Evolutionary conservation across 2,329 filamentous ascomycete species (phyloP), one percentile per base, ranked within the genome.

Genomic region (Xylariomycetidae sp.): DNA sequence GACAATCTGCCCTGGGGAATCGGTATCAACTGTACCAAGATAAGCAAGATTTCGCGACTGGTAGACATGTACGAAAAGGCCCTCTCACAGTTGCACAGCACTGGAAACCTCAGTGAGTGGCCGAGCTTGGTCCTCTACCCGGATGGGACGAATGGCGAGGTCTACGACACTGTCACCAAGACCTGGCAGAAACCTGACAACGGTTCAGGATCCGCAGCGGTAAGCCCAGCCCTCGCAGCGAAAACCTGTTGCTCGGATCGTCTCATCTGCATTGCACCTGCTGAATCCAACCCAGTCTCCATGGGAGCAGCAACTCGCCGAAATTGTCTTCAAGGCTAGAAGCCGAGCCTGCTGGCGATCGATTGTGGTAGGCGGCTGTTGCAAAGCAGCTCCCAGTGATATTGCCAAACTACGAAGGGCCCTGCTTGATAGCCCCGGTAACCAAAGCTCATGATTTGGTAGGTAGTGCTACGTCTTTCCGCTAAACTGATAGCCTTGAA

Each of bases 21-120:
- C 16, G 79, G 80, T 2, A 70, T 84, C 48, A 84, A 84, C 56
- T 84, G 79, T 54, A 83, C 71, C 23, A 82, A 80, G 53, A 68
- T 84, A 20, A 64, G 70, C 31, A 78, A 82, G 52, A 61, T 85
- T 19, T 67, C 70, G 2, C 49, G 57, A 1, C 56, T 82, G 12
- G 57, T 85, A 13, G 57, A 54, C 13, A 61, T 69, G 30, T 80
- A 74, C 31, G 74, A 81, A 46, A 61, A 57, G 4, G 65, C 61
- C 7, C 52, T 78, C 12, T 37, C 40, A 8, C 42, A 37, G n/a
- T 32, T 74, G 43, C 35, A 65, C 2, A 32, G 48, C 4, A 43
- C 53, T 4, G 59, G 61, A 0, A 45, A 55, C 10, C 32, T 66
- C 2, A 14, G 39, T 0, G 47, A 51, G 5, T 68, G 65, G 60